phyloP scores from a whole-genome alignment of 2,329 filamentous ascomycete species.

The Fusarium nisikadoi region DNA sequence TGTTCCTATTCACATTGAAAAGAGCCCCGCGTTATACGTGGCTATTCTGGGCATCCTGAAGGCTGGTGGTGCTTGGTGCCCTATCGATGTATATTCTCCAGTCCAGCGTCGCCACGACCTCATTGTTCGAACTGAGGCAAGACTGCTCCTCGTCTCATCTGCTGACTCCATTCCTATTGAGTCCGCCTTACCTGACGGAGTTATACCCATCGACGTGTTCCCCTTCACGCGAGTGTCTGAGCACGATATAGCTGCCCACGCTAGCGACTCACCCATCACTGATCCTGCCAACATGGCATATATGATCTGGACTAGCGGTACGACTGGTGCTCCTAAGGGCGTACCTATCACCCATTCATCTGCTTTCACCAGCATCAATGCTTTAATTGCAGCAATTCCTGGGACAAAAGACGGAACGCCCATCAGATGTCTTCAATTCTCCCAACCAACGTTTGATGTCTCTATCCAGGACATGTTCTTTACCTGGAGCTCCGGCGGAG shows the following conservation, averaged over 20 bases:
- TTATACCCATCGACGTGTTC: conserved; percentile 1
- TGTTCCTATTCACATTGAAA: conserved; percentile 53
- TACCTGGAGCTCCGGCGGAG: conserved; percentile 68
- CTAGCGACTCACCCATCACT: not conserved
- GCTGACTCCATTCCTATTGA: not conserved
- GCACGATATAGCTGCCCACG: not conserved
- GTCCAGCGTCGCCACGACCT: conserved; percentile 51
- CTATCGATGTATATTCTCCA: conserved; percentile 53
- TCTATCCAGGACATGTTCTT: conserved; percentile 73
- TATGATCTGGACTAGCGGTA: conserved; percentile 51
- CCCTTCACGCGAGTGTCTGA: not conserved
- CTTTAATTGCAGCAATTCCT: not conserved
- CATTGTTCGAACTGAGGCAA: conserved; percentile 49
- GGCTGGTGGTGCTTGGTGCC: conserved; percentile 54
- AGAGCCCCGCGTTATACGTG: conserved; percentile 51
- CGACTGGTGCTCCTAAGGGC: conserved; percentile 49
- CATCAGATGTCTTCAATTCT: conserved; percentile 50
- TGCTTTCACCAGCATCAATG: conserved; percentile 27
- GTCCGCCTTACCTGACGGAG: not conserved
- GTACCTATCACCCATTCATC: conserved; percentile 52
- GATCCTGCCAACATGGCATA: conserved; percentile 42
- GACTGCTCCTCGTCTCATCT: not conserved
- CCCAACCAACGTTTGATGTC: conserved; percentile 53
- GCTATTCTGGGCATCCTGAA: conserved; percentile 56
- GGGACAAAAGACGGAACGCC: not conserved